Conservation (phyloP, 2,329 filamentous ascomycete species). For the Metarhizium sp. region DNA sequence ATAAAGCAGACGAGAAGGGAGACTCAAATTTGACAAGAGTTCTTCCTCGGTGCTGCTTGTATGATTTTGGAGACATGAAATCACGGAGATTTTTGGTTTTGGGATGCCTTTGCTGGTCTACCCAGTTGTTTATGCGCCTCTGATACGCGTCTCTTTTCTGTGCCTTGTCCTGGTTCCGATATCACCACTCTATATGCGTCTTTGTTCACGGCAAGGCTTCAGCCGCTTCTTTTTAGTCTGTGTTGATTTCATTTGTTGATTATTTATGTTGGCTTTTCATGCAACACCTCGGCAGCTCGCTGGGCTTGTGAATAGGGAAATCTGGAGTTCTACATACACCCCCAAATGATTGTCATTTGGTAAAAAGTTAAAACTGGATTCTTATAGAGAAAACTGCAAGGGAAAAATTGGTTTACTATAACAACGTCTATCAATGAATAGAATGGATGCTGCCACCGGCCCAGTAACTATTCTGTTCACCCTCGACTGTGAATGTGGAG, state of each 20-base stretch:
- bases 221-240: background rate
- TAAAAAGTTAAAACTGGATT: constrained; percentile 9
- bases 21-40: background rate
- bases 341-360: background rate
- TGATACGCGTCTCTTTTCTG: background rate
- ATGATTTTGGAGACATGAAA: background rate
- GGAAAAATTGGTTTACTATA: background rate
- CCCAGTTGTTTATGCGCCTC: background rate
- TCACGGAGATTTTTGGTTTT: background rate
- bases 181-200: background rate
- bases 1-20: background rate
- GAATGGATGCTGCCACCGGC: constrained; percentile 9
- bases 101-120: background rate
- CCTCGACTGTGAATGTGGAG: background rate
- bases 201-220: background rate
- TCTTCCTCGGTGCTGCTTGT: background rate
- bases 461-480: background rate
- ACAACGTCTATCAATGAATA: constrained; percentile 6
- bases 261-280: background rate
- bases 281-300: background rate
- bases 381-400: constrained; percentile 5
- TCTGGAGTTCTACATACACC: constrained; percentile 6
- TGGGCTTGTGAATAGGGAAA: constrained; percentile 1
- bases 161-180: background rate
- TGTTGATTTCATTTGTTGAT: background rate